Percentiles rank a stretch among this genome's conserved stretches.
Evolutionary conservation across 495 filamentous ascomycete genomes (phyloP).

Genomic region (Geoglossum glabrum): DNA sequence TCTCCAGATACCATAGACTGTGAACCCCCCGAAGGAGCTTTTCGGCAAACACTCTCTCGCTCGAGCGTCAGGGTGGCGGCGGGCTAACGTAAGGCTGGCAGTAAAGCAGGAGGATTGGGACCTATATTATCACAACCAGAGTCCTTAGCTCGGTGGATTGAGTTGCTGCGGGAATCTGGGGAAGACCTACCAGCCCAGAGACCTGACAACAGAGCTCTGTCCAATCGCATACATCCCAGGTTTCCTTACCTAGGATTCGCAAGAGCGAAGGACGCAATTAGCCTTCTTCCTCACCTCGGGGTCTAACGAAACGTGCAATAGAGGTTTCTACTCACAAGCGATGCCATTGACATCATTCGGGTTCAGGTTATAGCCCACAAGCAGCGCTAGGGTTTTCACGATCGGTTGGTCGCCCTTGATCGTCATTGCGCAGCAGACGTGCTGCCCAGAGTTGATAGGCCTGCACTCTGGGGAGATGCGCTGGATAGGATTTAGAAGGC

Average conservation of each 20-base stretch:
- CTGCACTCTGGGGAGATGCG: conserved; percentile 14
- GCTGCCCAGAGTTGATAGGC: conserved; percentile 12
- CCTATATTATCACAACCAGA: too few relatives aligned
- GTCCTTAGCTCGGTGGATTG: too few relatives aligned
- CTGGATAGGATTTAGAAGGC: conserved; percentile 7
- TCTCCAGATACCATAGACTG: too few relatives aligned
- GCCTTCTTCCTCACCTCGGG: background rate
- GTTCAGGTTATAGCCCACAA: conserved; percentile 16
- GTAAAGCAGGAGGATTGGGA: too few relatives aligned
- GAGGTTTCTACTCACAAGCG: conserved; percentile 14
- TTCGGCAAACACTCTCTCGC: too few relatives aligned
- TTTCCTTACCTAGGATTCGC: background rate
- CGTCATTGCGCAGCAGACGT: conserved; percentile 16
- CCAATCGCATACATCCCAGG: background rate
- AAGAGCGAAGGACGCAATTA: background rate
- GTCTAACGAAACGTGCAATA: background rate
- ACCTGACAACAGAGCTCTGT: conserved; percentile 19
- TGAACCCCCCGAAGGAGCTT: too few relatives aligned
- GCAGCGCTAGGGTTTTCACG: conserved; percentile 10
- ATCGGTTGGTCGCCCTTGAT: conserved; percentile 16
- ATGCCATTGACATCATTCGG: conserved; percentile 18
- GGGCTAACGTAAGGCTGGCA: too few relatives aligned
- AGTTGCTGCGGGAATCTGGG: background rate
- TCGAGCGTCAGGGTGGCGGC: conserved; percentile 23
- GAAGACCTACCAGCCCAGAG: conserved; percentile 11